Evolutionary conservation across 306 rosid species (phyloP), one percentile per base, ranked within the genome.

Genomic region (Fragaria vesca): DNA sequence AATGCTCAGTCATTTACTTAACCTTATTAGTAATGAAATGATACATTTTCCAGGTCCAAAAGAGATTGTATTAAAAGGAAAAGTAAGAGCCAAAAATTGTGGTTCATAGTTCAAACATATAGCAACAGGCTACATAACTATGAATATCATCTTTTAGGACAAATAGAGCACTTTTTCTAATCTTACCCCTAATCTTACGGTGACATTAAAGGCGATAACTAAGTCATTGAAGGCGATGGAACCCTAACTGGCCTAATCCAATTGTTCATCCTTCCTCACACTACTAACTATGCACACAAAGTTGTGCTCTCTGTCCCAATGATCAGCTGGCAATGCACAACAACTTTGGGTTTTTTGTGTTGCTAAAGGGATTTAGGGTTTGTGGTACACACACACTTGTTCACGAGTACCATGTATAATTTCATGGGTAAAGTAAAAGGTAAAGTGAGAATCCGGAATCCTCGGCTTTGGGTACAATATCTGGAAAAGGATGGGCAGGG

Each of bases 381-480:
- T 24, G 85, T 73, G 16, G 43, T 34, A 6, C 11, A 42, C 46
- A 42, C 46, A 8, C 46, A 8, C 11, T 8, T 8, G 46, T 42
- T 8, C 63, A 20, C 38, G 3, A 5, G 40, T 21, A 83, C 50
- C 87, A 17, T 18, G 75, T 73, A 73, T 78, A 77, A 63, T 32
- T 20, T 62, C 65, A 73, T 75, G 70, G 52, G 52, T 3, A 17
- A 11, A 48, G 61, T 28, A 24, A 45, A 51, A 72, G 21, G 50
- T 40, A 12, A 43, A 24, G 34, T 13, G 21, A 57, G 66, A 21
- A 15, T 83, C 83, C 91, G 91, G 85, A 74, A 71, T 90, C 89
- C 55, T 79, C 77, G 96, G 96, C 96, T 88, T 88, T 90, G 46
- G 74, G 18, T 36, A 54, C 8, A 40, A 5, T 5, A 12, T 60